phyloP scores from a whole-genome alignment of 1,139 yeast species.

The Suhomyces bolitotheri region DNA sequence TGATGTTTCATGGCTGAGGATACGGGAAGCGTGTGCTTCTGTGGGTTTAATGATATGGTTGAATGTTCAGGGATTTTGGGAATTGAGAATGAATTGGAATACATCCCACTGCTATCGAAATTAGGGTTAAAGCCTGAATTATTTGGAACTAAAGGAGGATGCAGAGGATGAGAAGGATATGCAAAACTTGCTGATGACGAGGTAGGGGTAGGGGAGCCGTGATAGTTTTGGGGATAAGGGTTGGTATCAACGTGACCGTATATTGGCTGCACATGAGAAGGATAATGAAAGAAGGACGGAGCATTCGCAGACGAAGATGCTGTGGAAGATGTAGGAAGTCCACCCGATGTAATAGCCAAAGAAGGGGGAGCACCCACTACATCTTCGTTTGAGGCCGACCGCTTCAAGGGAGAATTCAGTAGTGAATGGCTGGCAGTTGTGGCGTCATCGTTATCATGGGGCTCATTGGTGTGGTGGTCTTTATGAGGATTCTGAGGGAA shows the following conservation, averaged over 20 bases:
- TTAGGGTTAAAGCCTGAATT: constrained; percentile 7
- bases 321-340: constrained; percentile 1
- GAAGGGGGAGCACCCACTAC: constrained; percentile 2
- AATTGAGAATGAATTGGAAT: constrained; percentile 13
- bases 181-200: constrained; percentile 10
- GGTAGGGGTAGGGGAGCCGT: constrained; percentile 6
- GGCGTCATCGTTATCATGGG: constrained; percentile 8
- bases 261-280: constrained; percentile 13
- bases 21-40: constrained; percentile 4
- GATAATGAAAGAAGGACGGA: constrained; percentile 18
- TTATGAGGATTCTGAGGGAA: constrained; percentile 18
- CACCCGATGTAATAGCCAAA: constrained; percentile 5
- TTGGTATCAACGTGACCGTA: constrained; percentile 9
- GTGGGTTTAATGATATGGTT: constrained; percentile 7
- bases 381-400: constrained; percentile 12
- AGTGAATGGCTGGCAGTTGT: constrained; percentile 12
- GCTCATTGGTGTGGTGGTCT: not conserved
- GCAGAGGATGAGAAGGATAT: constrained; percentile 13
- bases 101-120: constrained; percentile 11
- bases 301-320: constrained; percentile 11
- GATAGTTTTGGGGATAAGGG: constrained; percentile 10
- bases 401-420: constrained; percentile 15
- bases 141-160: constrained; percentile 10
- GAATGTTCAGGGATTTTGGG: constrained; percentile 19
- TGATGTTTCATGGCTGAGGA: constrained; percentile 13